phyloP scores from a whole-genome alignment of 2,329 filamentous ascomycete genomes.

The Scytalidium sp. region DNA sequence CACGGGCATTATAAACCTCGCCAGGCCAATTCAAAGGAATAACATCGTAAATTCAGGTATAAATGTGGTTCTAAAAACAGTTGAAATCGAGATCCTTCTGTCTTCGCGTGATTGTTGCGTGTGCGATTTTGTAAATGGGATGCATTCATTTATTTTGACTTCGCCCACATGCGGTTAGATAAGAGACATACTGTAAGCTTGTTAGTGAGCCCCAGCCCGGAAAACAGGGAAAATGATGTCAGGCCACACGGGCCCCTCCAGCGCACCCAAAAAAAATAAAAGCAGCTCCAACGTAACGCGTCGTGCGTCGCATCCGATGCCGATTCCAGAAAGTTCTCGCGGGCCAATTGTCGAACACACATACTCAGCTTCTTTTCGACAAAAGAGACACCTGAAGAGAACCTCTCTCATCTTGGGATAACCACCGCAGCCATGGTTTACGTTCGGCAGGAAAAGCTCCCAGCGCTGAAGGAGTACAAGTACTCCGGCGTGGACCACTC shows the following conservation, averaged over 20 bases:
- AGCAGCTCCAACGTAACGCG: too few relatives aligned
- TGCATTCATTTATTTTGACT: neutral
- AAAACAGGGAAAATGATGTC: conserved; percentile 1
- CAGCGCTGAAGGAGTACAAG: conserved; percentile 89
- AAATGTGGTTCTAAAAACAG: too few relatives aligned
- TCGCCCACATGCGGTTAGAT: neutral
- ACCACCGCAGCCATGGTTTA: conserved; percentile 70
- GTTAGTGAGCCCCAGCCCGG: neutral
- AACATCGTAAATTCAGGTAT: neutral
- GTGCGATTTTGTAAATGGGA: neutral
- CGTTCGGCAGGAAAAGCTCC: conserved; percentile 86
- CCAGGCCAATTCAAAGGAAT: neutral
- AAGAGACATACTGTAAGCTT: neutral
- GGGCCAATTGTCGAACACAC: neutral
- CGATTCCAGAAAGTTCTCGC: neutral
- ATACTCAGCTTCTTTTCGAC: neutral
- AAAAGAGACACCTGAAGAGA: neutral
- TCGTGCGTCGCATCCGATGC: neutral
- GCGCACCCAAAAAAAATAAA: neutral
- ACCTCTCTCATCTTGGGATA: neutral
- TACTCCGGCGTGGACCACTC: conserved; percentile 92
- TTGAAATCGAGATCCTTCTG: neutral
- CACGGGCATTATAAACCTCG: neutral
- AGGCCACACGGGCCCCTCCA: neutral
- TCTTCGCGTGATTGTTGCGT: neutral